phyloP scores from a whole-genome alignment of 148 eudicot species.

The Rhododendron kiyosumense region DNA sequence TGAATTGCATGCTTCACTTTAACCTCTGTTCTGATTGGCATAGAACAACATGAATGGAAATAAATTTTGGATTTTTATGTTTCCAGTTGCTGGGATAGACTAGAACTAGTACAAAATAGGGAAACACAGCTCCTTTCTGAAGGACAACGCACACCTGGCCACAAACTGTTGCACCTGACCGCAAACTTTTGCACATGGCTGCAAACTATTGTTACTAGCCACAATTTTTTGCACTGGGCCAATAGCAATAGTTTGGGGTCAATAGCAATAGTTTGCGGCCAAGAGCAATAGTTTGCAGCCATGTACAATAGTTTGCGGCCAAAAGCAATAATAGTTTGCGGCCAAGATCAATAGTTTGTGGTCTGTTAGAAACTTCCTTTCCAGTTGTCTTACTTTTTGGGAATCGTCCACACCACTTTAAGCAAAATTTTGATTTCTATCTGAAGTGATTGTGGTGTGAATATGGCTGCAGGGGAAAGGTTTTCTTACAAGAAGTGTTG shows the following conservation, averaged over 20 bases:
- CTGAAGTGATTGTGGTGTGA: background rate
- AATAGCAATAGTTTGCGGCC: too few species aligned
- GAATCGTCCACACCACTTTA: background rate
- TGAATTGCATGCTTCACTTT: background rate
- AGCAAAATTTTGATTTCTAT: background rate
- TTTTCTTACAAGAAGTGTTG: slow-evolving; percentile 68
- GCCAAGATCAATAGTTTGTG: too few species aligned
- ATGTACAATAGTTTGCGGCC: too few species aligned
- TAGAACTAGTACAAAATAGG: background rate
- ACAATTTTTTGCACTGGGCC: too few species aligned
- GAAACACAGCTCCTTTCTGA: background rate
- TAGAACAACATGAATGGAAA: background rate
- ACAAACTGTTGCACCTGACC: too few species aligned
- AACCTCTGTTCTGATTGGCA: background rate
- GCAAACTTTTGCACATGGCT: too few species aligned
- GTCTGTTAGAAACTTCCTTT: background rate
- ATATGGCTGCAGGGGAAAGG: slow-evolving; percentile 58
- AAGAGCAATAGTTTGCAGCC: too few species aligned
- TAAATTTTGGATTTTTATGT: background rate
- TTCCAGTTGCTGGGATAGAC: background rate
- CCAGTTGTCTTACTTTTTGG: background rate
- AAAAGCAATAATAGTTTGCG: too few species aligned
- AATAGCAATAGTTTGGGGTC: too few species aligned
- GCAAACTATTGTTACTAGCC: too few species aligned
- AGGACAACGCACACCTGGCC: too few species aligned